Percentiles rank a stretch among this genome's conserved stretches.
Evolutionary conservation across 805 yeast genomes (phyloP).

Genomic region (Starmera quercuum): DNA sequence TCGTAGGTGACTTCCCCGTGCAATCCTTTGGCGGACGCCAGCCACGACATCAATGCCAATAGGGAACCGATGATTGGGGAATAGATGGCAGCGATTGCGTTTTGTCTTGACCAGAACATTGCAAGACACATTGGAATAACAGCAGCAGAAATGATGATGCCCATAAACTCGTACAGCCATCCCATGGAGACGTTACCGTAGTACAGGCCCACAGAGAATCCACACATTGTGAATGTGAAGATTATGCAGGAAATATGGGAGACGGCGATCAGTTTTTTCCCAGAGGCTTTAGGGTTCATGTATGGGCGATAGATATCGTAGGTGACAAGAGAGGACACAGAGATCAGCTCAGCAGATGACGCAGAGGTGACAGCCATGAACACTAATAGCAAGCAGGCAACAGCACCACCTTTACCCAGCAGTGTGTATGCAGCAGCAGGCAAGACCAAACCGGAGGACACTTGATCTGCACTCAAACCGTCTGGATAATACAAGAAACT

Average conservation of each 20-base stretch:
- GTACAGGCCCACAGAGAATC: constrained; percentile 72
- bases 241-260: constrained; percentile 63
- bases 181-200: constrained; percentile 84
- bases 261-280: constrained; percentile 59
- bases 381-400: constrained; percentile 66
- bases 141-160: constrained; percentile 76
- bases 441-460: constrained; percentile 72
- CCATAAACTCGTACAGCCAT: constrained; percentile 76
- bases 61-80: constrained; percentile 78
- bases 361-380: constrained; percentile 95
- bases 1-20: constrained; percentile 37
- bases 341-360: constrained; percentile 83
- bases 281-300: constrained; percentile 70
- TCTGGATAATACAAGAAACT: constrained; percentile 77
- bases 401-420: constrained; percentile 85
- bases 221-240: constrained; percentile 63
- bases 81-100: constrained; percentile 56
- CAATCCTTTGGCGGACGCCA: constrained; percentile 38
- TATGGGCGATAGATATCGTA: constrained; percentile 82
- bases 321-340: constrained; percentile 79
- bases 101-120: constrained; percentile 57
- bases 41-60: constrained; percentile 67
- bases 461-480: constrained; percentile 56
- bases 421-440: constrained; percentile 69
- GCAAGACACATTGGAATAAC: constrained; percentile 72